Evolutionary conservation across 805 yeast genomes (phyloP).

Genomic region (Debaryomyces maramus): DNA sequence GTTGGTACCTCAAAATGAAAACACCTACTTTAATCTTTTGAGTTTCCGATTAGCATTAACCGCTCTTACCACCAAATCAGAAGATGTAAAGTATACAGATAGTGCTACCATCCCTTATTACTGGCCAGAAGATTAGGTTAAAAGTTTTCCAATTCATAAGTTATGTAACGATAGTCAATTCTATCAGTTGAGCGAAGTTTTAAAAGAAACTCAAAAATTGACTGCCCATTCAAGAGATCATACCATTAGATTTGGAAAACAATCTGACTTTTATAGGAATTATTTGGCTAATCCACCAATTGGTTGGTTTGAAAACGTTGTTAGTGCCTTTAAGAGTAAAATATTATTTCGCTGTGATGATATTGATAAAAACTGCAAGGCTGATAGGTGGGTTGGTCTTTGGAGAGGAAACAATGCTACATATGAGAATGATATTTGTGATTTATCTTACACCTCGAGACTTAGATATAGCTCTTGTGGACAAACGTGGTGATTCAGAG

Average conservation of each 20-base stretch:
- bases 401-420: constrained; percentile 35
- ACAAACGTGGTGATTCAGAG: too few species aligned
- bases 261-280: constrained; percentile 29
- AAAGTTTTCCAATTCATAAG: constrained; percentile 13
- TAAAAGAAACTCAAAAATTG: constrained; percentile 31
- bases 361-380: constrained; percentile 34
- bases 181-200: constrained; percentile 17
- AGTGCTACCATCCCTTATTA: constrained; percentile 9
- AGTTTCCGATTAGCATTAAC: too few species aligned
- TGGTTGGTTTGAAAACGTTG: constrained; percentile 33
- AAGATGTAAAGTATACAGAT: constrained; percentile 5
- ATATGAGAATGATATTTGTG: constrained; percentile 43
- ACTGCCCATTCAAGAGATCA: constrained; percentile 37
- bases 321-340: constrained; percentile 32
- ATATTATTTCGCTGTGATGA: constrained; percentile 41
- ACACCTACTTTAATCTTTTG: too few species aligned
- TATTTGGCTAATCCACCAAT: constrained; percentile 41
- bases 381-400: constrained; percentile 39
- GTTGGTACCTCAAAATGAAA: too few species aligned
- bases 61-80: constrained; percentile 3
- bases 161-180: constrained; percentile 18
- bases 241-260: constrained; percentile 30
- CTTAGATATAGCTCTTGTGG: too few species aligned
- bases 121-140: constrained; percentile 15
- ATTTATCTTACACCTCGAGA: constrained; percentile 33